Evolutionary conservation across 768 basidiomycete species (phyloP), one percentile per base, ranked within the genome.

Genomic region (Suillus decipiens): DNA sequence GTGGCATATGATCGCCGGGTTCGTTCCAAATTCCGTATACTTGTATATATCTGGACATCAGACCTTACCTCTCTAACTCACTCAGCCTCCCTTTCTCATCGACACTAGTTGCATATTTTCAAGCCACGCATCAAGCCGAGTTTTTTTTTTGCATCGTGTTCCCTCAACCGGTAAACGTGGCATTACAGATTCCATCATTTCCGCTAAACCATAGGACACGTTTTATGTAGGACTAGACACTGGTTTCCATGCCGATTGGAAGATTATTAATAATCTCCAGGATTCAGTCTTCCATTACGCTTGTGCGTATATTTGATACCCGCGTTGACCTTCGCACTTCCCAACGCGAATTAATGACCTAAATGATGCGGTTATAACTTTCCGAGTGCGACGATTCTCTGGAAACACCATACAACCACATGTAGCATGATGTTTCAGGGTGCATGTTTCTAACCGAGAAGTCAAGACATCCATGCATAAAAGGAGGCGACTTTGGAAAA

Each of bases 401-500:
- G 17, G 59, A 48, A 41, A 47, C 19, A n/a, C 47, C 34, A 36
- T 9, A 43, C n/a, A 12, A 11, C 2, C 31, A 10, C n/a, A 28
- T 33, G 31, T 28, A 51, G 17, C n/a, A n/a, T 5, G 36, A 54
- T 11, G 34, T 63, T 63, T 33, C 31, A 39, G 36, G 62, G 47
- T 45, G 45, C 12, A 69, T 31, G 50, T 63, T 8, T 67, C 62
- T 0, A 69, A 69, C 65, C 22, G 63, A 34, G 58, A 68, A 24
- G 51, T 47, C 61, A 19, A 50, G 54, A 5, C 9, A 31, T 55
- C 15, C 15, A 60, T 51, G 34, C 66, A 72, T 72, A 74, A 74
- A 72, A 60, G 1, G 45, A 42, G 5, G n/a, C 50, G 19, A n/a
- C 34, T 22, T 28, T 53, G 17, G 7, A 31, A 31, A 31, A 31